Percentiles rank a stretch among this genome's conserved stretches.
phyloP scores from a whole-genome alignment of 768 basidiomycete genomes.

The Hebeloma cylindrosporum region DNA sequence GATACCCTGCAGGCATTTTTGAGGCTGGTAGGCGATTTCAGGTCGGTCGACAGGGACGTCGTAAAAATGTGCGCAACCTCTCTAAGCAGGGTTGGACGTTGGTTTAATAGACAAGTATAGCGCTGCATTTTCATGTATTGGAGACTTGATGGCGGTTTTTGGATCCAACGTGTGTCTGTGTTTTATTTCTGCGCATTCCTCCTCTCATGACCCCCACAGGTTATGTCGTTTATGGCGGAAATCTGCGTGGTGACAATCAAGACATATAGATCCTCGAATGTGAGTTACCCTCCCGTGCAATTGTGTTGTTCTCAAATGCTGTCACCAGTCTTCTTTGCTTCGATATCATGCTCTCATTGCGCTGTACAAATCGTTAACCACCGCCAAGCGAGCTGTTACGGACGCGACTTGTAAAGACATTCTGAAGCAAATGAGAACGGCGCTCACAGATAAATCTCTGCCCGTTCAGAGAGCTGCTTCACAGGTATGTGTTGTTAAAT shows the following conservation, averaged over 20 bases:
- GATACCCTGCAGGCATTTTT: conserved; percentile 82
- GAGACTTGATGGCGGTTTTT: conserved; percentile 82
- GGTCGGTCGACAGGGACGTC: conserved; percentile 59
- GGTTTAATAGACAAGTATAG: conserved; percentile 42
- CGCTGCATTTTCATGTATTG: conserved; percentile 83
- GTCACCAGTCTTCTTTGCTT: conserved; percentile 68
- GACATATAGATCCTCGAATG: conserved; percentile 70
- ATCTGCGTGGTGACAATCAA: conserved; percentile 66
- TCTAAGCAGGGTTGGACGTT: background rate
- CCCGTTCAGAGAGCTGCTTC: conserved; percentile 84
- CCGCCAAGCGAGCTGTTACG: conserved; percentile 81
- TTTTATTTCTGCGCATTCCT: background rate
- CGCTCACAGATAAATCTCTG: conserved; percentile 78
- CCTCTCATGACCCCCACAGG: conserved; percentile 43
- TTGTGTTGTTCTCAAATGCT: background rate
- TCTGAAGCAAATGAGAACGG: conserved; percentile 75
- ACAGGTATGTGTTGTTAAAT: conserved; percentile 47
- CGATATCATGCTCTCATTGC: conserved; percentile 79
- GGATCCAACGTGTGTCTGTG: conserved; percentile 70
- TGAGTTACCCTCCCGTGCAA: conserved; percentile 34
- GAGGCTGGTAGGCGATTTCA: conserved; percentile 72
- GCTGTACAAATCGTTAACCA: conserved; percentile 75
- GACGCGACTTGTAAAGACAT: conserved; percentile 80
- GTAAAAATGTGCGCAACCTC: conserved; percentile 59
- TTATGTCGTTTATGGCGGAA: conserved; percentile 95